Base-by-base conservation (phyloP, 768 basidiomycete species). In the Phlebiopsis flavidoalba region DNA sequence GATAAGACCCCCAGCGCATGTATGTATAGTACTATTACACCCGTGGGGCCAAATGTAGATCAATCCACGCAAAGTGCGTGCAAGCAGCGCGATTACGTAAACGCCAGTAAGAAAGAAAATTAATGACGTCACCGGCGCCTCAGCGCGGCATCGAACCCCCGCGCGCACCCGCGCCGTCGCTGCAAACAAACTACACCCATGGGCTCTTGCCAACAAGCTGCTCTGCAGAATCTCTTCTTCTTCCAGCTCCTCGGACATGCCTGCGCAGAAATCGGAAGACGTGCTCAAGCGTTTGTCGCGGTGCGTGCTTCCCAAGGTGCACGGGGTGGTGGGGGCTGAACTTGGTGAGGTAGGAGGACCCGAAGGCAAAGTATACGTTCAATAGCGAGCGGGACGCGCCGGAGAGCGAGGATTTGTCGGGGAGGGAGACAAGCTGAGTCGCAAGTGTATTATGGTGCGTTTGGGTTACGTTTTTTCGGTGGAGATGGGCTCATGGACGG, bases 401-500 rank as follows among this genome's bases (percentile, higher is more conserved):
- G 11, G 71, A 80, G 64, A 85, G 85, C 5, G 79, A 86, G n/a
- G 64, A 68, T 88, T 19, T 89, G 85, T 74, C 77, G 86, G 58
- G n/a, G 74, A 79, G 64, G 74, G 74, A 51, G 73, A 68, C 53
- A 66, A 74, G 60, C 70, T 75, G 61, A 71, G 70, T 31, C 66
- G 71, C 35, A 83, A 87, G 57, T 89, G 86, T 70, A 80, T 86
- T 62, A 78, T 70, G 63, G 84, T 87, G 64, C 61, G 81, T 72
- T 21, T 57, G 36, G 22, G 22, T 51, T 63, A 31, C 50, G 50
- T 51, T 14, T n/a, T 11, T 46, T 17, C 53, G 6, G 19, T 1
- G 21, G 19, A 15, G 33, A 5, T 22, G 5, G 12, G 19, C 22
- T 56, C 33, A 33, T n/a, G 40, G 3, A 6, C 6, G 26, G 4